Evolutionary conservation across 495 filamentous ascomycete genomes (phyloP).

Genomic region (Saxophila tyrrhenica): DNA sequence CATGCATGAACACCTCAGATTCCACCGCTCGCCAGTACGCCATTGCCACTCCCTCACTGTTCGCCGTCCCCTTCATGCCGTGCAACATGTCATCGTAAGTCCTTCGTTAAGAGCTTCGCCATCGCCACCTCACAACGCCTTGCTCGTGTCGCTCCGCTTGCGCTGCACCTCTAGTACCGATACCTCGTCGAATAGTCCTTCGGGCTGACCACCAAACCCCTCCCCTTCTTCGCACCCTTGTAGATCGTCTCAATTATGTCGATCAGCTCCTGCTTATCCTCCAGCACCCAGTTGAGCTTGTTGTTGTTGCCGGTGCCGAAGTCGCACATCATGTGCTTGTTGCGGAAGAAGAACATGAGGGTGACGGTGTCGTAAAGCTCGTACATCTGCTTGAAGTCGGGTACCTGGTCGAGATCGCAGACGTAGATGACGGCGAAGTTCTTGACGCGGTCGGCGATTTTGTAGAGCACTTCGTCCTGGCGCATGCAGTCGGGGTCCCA

Average conservation of each 20-base stretch:
- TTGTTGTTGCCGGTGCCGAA: constrained; percentile 98
- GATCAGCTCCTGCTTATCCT: constrained; percentile 97
- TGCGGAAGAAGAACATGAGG: constrained; percentile 85
- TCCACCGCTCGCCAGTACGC: not conserved
- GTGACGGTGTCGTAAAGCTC: constrained; percentile 51
- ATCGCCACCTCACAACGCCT: no score
- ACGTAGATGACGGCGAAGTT: constrained; percentile 94
- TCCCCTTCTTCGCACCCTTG: constrained; percentile 90
- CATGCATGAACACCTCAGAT: not conserved
- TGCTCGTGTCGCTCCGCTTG: no score
- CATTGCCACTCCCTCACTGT: no score
- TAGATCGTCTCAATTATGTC: constrained; percentile 98
- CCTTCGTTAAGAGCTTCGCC: no score
- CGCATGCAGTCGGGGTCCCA: constrained; percentile 73
- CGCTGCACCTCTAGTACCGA: constrained; percentile 52
- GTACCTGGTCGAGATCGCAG: constrained; percentile 90
- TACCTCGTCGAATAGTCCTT: constrained; percentile 88
- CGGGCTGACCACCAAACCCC: constrained; percentile 89
- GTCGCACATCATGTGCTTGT: constrained; percentile 99
- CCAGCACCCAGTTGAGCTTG: constrained; percentile 91
- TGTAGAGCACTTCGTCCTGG: constrained; percentile 88
- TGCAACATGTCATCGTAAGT: no score
- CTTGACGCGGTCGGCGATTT: constrained; percentile 71
- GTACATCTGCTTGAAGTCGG: constrained; percentile 96
- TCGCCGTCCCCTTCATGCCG: no score